These are phyloP conservation scores for Nothophytophthora sp. DNA, from an alignment of 352 stramenopile species.

Conservation along the genomic window DNA sequence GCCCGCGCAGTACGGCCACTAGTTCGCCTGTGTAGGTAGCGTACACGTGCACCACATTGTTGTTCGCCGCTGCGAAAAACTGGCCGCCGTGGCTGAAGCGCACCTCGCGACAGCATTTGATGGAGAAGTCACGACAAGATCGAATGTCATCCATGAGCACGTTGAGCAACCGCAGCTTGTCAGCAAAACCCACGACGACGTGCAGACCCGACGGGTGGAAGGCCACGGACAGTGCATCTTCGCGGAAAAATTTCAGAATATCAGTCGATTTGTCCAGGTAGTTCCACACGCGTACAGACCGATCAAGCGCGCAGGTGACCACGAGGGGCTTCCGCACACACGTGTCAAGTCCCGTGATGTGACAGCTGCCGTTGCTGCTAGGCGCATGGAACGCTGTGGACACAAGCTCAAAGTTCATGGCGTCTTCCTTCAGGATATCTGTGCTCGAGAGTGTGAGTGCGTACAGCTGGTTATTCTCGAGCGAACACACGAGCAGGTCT, in stretches of 20 bases:
- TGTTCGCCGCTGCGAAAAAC: slow-evolving; percentile 89
- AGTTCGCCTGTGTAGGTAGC: slow-evolving; percentile 79
- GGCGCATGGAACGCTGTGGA: slow-evolving; percentile 89
- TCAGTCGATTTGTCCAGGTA: slow-evolving; percentile 92
- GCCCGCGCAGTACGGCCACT: slow-evolving; percentile 65
- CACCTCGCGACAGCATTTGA: slow-evolving; percentile 93
- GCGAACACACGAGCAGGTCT: slow-evolving; percentile 87
- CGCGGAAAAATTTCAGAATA: slow-evolving; percentile 91
- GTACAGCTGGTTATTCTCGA: slow-evolving; percentile 92
- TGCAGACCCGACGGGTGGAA: slow-evolving; percentile 92
- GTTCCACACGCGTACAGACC: slow-evolving; percentile 94
- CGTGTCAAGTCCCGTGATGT: slow-evolving; percentile 93
- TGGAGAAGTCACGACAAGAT: slow-evolving; percentile 87
- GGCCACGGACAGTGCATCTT: slow-evolving; percentile 87
- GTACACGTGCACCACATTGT: slow-evolving; percentile 89
- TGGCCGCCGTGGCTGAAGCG: slow-evolving; percentile 91
- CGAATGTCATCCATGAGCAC: slow-evolving; percentile 95
- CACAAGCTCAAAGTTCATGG: slow-evolving; percentile 93
- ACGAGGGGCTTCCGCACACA: slow-evolving; percentile 92
- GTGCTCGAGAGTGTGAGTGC: slow-evolving; percentile 89
- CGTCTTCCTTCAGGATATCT: slow-evolving; percentile 92
- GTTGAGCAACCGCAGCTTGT: slow-evolving; percentile 95
- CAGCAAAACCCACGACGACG: slow-evolving; percentile 90
- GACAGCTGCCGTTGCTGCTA: slow-evolving; percentile 48
- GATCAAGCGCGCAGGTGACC: slow-evolving; percentile 90